Evolutionary conservation across 2,329 filamentous ascomycete species (phyloP), one percentile per base, ranked within the genome.

Genomic region (Fusarium sp.): DNA sequence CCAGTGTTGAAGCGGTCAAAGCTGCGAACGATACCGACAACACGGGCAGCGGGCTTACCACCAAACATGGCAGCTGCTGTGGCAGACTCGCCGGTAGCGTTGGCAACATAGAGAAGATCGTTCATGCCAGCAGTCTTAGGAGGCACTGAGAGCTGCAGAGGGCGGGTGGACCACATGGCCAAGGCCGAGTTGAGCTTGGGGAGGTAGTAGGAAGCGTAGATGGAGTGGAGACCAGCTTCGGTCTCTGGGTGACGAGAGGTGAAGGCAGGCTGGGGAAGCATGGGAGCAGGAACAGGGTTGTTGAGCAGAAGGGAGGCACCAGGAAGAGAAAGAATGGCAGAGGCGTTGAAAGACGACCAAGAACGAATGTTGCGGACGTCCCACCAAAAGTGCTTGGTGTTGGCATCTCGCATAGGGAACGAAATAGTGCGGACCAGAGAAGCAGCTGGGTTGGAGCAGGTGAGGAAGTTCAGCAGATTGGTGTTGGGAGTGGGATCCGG

Each of bases 1-100:
- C 91, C 91, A 1, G 92, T 95, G 82, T 97, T 97, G 91, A 96
- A 97, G 70, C 91, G 89, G 76, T 96, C 91, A 73, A 94, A 97
- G 74, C 88, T 90, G 78, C 94, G 94, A 70, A 96, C 91, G n/a
- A 97, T 84, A 7, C 94, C 91, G 44, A 94, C 88, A 11, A 93
- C 85, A 29, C 91, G 87, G 24, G 78, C 78, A 11, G 77, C 73
- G 29, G 79, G 78, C 80, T 86, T 74, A 35, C 79, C 79, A 47
- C 79, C 79, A 48, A 81, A 81, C 61, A 81, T 77, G 63, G 81
- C 78, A 1, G 84, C 81, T 0, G 84, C 89, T 72, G 76, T 87
- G 72, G 72, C 83, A 60, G 77, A 78, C 69, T 86, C 83, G 51
- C 83, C 84, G 3, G 83, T 77, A 51, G 86, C 83, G 73, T 85